Evolutionary conservation across 768 basidiomycete genomes (phyloP).

Genomic region (Lactarius vividus): DNA sequence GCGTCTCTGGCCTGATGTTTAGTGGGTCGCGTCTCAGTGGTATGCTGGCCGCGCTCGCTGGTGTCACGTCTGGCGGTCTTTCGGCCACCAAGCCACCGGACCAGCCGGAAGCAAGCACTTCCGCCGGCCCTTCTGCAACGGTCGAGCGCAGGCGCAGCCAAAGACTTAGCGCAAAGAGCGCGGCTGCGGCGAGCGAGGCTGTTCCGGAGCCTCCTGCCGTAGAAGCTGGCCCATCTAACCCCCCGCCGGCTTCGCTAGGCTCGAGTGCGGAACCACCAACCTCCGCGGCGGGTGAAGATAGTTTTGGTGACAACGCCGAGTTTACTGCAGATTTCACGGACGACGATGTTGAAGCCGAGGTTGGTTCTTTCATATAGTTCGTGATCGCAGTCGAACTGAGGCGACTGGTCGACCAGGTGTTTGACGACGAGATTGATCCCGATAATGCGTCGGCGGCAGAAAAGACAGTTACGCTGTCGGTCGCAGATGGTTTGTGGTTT

Average conservation of each 20-base stretch:
- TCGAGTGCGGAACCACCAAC: slow-evolving; percentile 32
- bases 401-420: slow-evolving; percentile 47
- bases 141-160: slow-evolving; percentile 74
- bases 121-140: slow-evolving; percentile 24
- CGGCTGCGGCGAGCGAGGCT: slow-evolving; percentile 26
- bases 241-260: slow-evolving; percentile 14
- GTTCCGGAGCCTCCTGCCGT: slow-evolving; percentile 25
- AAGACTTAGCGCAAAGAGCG: slow-evolving; percentile 72
- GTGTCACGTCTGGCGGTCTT: slow-evolving; percentile 40
- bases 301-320: slow-evolving; percentile 58
- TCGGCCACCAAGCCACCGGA: slow-evolving; percentile 24
- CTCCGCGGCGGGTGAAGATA: slow-evolving; percentile 39
- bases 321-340: slow-evolving; percentile 76
- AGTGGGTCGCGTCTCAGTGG: slow-evolving; percentile 68
- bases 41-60: slow-evolving; percentile 87
- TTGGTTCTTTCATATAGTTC: slow-evolving; percentile 27
- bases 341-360: slow-evolving; percentile 81
- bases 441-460: slow-evolving; percentile 69
- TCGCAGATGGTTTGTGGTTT: slow-evolving; percentile 61
- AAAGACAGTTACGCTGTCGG: slow-evolving; percentile 82
- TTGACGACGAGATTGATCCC: slow-evolving; percentile 82
- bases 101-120: slow-evolving; percentile 26
- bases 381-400: slow-evolving; percentile 3
- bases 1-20: slow-evolving; percentile 70
- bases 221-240: slow-evolving; percentile 21